These are phyloP conservation scores for Neurospora tetraspora DNA, from an alignment of 495 filamentous ascomycete species.

Conservation along the genomic window DNA sequence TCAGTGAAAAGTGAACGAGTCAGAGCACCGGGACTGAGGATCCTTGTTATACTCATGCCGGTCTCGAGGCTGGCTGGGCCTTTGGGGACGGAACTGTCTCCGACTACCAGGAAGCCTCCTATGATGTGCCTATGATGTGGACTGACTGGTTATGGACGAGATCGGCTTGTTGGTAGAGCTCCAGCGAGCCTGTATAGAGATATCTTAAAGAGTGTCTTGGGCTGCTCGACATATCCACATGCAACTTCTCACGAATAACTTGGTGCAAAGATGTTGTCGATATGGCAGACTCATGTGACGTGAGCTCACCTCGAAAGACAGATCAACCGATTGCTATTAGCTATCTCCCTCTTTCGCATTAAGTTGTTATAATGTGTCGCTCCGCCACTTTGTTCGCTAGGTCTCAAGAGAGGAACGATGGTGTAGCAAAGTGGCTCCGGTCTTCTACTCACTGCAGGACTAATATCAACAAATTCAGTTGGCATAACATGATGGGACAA, in stretches of 20 bases:
- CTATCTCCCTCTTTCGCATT: background rate
- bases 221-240: background rate
- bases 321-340: background rate
- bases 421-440: background rate
- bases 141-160: background rate
- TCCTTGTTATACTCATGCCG: background rate
- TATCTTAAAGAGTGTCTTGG: background rate
- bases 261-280: background rate
- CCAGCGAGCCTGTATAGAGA: background rate
- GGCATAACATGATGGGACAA: background rate
- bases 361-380: background rate
- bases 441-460: background rate
- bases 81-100: background rate
- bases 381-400: background rate
- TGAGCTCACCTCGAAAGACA: background rate
- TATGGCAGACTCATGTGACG: background rate
- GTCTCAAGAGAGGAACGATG: background rate
- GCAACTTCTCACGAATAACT: background rate
- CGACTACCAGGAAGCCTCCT: background rate
- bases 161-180: background rate
- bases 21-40: background rate
- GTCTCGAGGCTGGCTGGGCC: background rate
- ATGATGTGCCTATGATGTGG: background rate
- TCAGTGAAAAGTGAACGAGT: background rate
- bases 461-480: background rate